Evolutionary conservation across 2,329 filamentous ascomycete species (phyloP), one percentile per base, ranked within the genome.

Genomic region (Penicillium sp.): DNA sequence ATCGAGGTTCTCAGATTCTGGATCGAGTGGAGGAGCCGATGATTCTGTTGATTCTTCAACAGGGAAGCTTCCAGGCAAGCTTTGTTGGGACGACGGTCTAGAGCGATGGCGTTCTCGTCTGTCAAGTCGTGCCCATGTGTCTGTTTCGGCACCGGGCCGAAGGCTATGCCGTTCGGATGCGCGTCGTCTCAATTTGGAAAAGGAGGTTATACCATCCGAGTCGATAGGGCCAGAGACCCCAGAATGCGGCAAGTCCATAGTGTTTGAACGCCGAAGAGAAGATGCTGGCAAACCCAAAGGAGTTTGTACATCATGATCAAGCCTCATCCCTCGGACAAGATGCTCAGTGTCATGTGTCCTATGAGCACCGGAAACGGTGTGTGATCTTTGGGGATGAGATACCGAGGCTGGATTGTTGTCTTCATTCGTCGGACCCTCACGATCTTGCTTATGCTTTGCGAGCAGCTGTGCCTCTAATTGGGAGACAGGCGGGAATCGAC

Each of bases 391-490:
- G 9, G 52, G 60, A 37, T 55, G 58, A 50, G 31, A 52, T 51
- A 18, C 57, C 43, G 13, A 54, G 23, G 40, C 19, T 33, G n/a
- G 36, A 50, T 48, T n/a, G 6, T 11, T 33, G 21, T 44, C 21
- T 14, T 14, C 21, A 24, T 39, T 9, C 14, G 57, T 28, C 16
- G 40, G 13, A 39, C 33, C n/a, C 31, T 40, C 45, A 26, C 50
- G 52, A 40, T 46, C 18, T 16, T 52, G 49, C 10, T 51, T 60
- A 26, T 62, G 62, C 13, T 60, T 62, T 28, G 69, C 64, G 24
- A 71, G 45, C 28, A 69, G 59, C 40, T 71, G 71, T 6, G 72
- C 71, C 49, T 74, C 71, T n/a, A 69, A 50, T 42, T 75, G 72
- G 23, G 71, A 75, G 21, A 75, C 66, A 26, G 72, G 72, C 23